A percentile compares a stretch with the other conserved stretches of the same genome.
These are phyloP conservation scores for Microbotryomycetes sp. DNA, from an alignment of 1,284 basidiomycete species.

Conservation along the genomic window DNA sequence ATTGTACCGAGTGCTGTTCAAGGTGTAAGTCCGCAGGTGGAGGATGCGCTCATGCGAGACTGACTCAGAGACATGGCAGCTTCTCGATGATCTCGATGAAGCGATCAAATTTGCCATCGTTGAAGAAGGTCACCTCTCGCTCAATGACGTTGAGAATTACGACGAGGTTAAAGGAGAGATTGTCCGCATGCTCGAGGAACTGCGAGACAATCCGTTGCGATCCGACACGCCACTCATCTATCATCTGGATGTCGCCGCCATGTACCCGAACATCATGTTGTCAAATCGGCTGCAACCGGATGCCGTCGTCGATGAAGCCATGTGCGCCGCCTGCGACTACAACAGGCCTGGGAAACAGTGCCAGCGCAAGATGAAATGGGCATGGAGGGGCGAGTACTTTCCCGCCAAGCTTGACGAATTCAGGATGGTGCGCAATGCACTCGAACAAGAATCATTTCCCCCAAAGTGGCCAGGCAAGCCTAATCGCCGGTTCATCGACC, in stretches of 20 bases:
- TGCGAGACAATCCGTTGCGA: conserved; percentile 85
- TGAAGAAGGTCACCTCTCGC: conserved; percentile 72
- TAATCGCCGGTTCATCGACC: conserved; percentile 73
- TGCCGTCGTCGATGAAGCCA: conserved; percentile 92
- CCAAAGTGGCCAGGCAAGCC: conserved; percentile 65
- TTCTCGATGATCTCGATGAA: conserved; percentile 88
- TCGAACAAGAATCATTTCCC: conserved; percentile 91
- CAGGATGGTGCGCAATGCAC: conserved; percentile 97
- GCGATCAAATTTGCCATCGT: conserved; percentile 83
- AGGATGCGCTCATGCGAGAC: conserved; percentile 2
- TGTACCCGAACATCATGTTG: conserved; percentile 99
- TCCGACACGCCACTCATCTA: conserved; percentile 93
- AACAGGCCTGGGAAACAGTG: conserved; percentile 94
- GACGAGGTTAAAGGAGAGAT: conserved; percentile 84
- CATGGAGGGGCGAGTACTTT: conserved; percentile 98
- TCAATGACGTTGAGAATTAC: conserved; percentile 90
- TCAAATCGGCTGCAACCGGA: conserved; percentile 98
- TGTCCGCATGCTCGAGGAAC: conserved; percentile 66
- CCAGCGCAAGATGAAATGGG: conserved; percentile 92
- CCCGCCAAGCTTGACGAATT: conserved; percentile 96
- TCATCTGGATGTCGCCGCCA: conserved; percentile 97
- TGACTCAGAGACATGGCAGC: conserved; percentile 46
- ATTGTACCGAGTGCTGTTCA: conserved; percentile 81
- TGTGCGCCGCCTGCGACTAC: conserved; percentile 96
- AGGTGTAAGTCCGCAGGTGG: conserved; percentile 50